phyloP scores from a whole-genome alignment of 2,329 filamentous ascomycete species.

The Claviceps arundinis region DNA sequence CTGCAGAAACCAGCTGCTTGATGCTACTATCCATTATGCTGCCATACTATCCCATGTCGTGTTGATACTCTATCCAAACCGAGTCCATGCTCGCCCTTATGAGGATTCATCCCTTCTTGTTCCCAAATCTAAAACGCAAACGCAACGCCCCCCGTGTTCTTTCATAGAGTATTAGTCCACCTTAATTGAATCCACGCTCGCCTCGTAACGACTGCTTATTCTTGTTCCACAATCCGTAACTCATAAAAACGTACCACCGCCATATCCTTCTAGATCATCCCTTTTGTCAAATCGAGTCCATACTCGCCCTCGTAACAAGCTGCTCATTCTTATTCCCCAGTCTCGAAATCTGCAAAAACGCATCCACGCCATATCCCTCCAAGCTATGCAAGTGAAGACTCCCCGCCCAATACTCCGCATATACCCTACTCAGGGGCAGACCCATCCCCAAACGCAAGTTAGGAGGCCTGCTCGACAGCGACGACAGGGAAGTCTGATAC shows the following conservation, averaged over 20 bases:
- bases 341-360: conserved; percentile 90
- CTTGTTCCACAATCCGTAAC: too few species aligned
- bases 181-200: too few species aligned
- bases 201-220: too few species aligned
- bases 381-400: conserved; percentile 81
- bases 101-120: too few species aligned
- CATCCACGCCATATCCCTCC: conserved; percentile 91
- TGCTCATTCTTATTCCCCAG: conserved; percentile 97
- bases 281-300: conserved; percentile 52
- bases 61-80: too few species aligned
- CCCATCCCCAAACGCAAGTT: conserved; percentile 86
- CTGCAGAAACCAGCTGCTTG: too few species aligned
- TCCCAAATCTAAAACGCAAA: too few species aligned
- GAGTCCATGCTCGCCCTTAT: too few species aligned
- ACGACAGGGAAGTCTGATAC: conserved; percentile 54
- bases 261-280: neutral
- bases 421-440: conserved; percentile 82
- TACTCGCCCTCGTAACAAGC: conserved; percentile 61
- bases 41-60: too few species aligned
- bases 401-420: conserved; percentile 96
- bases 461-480: conserved; percentile 70
- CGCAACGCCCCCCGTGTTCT: too few species aligned
- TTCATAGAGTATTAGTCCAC: too few species aligned
- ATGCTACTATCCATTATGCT: too few species aligned
- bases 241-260: neutral